These are phyloP conservation scores for Cercospora sojina DNA, from an alignment of 2,329 filamentous ascomycete genomes.

Conservation along the genomic window DNA sequence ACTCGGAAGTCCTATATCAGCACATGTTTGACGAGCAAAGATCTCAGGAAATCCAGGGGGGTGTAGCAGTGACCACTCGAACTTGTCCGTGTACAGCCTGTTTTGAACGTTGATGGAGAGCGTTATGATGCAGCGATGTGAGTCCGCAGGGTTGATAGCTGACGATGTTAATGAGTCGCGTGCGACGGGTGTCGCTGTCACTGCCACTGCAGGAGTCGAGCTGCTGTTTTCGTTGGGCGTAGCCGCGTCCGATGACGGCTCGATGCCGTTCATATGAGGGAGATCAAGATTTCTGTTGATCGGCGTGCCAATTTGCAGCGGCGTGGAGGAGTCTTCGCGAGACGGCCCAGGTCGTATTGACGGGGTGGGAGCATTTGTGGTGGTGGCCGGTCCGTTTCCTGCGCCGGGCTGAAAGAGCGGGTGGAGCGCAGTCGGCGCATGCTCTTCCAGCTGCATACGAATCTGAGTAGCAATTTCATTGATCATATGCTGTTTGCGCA, in stretches of 20 bases:
- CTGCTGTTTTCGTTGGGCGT: slow-evolving; percentile 51
- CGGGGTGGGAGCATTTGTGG: slow-evolving; percentile 34
- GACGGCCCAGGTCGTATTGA: slow-evolving; percentile 45
- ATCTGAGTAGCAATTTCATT: slow-evolving; percentile 90
- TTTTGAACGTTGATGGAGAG: slow-evolving; percentile 90
- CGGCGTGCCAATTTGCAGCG: slow-evolving; percentile 35
- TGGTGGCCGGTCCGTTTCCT: slow-evolving; percentile 31
- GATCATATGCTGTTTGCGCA: slow-evolving; percentile 61
- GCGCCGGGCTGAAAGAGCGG: slow-evolving; percentile 74
- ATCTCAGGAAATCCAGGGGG: slow-evolving; percentile 87
- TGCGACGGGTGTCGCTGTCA: slow-evolving; percentile 63
- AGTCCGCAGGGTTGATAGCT: slow-evolving; percentile 85
- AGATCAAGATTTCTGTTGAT: slow-evolving; percentile 34
- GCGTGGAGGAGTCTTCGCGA: slow-evolving; percentile 52
- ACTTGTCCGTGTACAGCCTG: slow-evolving; percentile 91
- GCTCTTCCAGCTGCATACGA: slow-evolving; percentile 90
- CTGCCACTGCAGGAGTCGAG: slow-evolving; percentile 58
- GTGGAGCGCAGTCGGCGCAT: slow-evolving; percentile 89
- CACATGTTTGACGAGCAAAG: slow-evolving; percentile 89
- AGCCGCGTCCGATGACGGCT: slow-evolving; percentile 43
- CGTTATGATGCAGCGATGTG: slow-evolving; percentile 87
- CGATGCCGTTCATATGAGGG: slow-evolving; percentile 53
- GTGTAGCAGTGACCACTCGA: slow-evolving; percentile 94
- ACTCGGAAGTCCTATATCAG: slow-evolving; percentile 81
- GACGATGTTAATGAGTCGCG: slow-evolving; percentile 40